Conservation (phyloP, 805 yeast genomes). For the Suhomyces prunicola region DNA sequence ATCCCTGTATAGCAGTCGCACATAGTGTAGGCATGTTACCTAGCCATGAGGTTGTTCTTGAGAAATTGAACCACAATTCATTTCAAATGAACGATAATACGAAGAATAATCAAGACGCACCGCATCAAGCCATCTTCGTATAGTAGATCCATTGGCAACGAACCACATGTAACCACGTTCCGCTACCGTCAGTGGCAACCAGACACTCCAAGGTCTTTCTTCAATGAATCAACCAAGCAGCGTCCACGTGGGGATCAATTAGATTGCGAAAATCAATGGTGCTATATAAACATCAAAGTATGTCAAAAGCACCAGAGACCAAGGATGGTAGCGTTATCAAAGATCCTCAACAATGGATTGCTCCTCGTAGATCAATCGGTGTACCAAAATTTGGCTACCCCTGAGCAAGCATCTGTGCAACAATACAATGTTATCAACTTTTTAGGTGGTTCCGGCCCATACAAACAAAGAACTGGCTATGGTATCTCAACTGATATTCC, state of each 20-base stretch:
- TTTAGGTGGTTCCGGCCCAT: constrained; percentile 26
- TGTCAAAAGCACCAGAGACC: not conserved
- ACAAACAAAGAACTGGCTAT: constrained; percentile 23
- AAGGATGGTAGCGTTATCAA: constrained; percentile 19
- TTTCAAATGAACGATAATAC: not conserved
- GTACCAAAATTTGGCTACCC: constrained; percentile 22
- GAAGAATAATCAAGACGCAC: not conserved
- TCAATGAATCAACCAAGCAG: not conserved
- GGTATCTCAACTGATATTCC: constrained; percentile 26
- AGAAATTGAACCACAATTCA: not conserved
- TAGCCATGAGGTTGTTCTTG: not conserved
- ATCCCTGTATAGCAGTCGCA: not conserved
- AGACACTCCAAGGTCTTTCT: not conserved
- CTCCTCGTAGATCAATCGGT: constrained; percentile 20
- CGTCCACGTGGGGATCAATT: not conserved
- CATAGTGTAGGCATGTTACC: not conserved
- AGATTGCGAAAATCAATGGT: not conserved
- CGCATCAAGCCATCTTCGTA: not conserved
- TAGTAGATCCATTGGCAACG: not conserved
- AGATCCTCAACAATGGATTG: constrained; percentile 21
- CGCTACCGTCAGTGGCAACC: not conserved
- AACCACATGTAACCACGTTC: not conserved
- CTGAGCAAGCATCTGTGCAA: constrained; percentile 25
- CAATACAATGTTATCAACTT: constrained; percentile 23
- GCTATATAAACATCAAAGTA: not conserved